Base-by-base conservation (phyloP, 2,329 filamentous ascomycete species). In the Verticillium alfalfae region DNA sequence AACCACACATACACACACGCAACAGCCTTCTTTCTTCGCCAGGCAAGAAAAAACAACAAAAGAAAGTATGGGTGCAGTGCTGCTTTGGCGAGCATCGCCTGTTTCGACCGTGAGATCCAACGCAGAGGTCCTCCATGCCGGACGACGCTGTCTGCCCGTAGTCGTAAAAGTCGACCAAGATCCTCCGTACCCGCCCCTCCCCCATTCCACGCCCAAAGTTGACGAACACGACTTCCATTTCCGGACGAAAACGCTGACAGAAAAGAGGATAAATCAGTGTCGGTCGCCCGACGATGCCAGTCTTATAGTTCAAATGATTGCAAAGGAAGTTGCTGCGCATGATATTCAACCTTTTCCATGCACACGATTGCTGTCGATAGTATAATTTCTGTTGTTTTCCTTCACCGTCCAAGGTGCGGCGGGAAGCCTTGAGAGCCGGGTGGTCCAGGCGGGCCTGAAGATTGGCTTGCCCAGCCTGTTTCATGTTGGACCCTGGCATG, bases 271-370 rank as follows among this genome's bases (percentile, higher is more conserved):
- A 54, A 22, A 38, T 60, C 59, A 36, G 56, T 56, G 62, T 63
- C 63, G 62, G 63, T 64, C 37, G 63, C 63, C 63, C 63, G 60
- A 64, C 61, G 57, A 64, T 64, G 63, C 61, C 59, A 61, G 60
- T 64, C 63, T 64, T 63, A 52, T 22, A 31, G 54, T 22, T 22
- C 60, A 54, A 36, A 38, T 37, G 56, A 59, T 52, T n/a, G n/a
- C 16, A 34, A 56, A 56, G n/a, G n/a, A 26, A 49, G 45, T 49
- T 22, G n/a, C n/a, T 18, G n/a, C n/a, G 13, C 22, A 18, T 18
- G n/a, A 49, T 10, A 22, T 41, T 41, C 39, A n/a, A 12, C 45
- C 45, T 49, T 10, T n/a, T 49, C 18, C 45, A 45, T 18, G 18
- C 18, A 18, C n/a, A 49, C 7, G 22, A 16, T 41, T n/a, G 6